These are phyloP conservation scores for Aureobasidium sp. DNA, from an alignment of 2,329 filamentous ascomycete genomes.

Conservation along the genomic window DNA sequence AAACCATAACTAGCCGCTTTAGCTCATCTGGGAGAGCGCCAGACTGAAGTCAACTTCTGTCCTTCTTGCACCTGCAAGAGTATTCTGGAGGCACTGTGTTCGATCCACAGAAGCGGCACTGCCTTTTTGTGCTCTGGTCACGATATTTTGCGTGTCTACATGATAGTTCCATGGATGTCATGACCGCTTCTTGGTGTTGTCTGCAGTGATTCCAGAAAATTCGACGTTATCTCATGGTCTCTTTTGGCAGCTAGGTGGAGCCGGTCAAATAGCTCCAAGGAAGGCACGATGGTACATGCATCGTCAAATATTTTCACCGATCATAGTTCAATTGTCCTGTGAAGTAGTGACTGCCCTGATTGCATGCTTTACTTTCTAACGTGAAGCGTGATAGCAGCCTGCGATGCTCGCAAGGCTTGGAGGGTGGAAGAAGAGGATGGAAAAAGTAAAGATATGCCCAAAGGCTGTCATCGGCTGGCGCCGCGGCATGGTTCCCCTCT, in stretches of 20 bases:
- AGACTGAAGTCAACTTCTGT: conserved; percentile 28
- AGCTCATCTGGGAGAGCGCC: conserved; percentile 31
- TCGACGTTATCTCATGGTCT: background rate
- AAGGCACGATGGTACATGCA: background rate
- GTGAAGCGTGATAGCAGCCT: background rate
- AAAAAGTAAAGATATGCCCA: background rate
- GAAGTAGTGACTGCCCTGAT: background rate
- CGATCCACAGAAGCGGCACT: conserved; percentile 28
- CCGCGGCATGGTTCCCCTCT: background rate
- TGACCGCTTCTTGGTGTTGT: background rate
- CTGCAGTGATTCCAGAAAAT: background rate
- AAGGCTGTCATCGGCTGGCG: background rate
- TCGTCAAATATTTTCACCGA: background rate
- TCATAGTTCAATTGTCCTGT: background rate
- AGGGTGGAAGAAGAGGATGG: background rate
- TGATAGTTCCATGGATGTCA: background rate
- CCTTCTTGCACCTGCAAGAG: conserved; percentile 19
- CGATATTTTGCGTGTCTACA: background rate
- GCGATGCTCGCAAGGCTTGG: background rate
- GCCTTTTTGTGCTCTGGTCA: background rate
- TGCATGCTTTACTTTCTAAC: background rate
- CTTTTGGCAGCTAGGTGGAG: background rate
- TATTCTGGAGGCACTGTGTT: conserved; percentile 31
- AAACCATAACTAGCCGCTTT: conserved; percentile 20
- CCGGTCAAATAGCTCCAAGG: background rate